These are phyloP conservation scores for Aegilops tauschii DNA, from an alignment of 176 grass and related monocot genomes.

Conservation along the genomic window DNA sequence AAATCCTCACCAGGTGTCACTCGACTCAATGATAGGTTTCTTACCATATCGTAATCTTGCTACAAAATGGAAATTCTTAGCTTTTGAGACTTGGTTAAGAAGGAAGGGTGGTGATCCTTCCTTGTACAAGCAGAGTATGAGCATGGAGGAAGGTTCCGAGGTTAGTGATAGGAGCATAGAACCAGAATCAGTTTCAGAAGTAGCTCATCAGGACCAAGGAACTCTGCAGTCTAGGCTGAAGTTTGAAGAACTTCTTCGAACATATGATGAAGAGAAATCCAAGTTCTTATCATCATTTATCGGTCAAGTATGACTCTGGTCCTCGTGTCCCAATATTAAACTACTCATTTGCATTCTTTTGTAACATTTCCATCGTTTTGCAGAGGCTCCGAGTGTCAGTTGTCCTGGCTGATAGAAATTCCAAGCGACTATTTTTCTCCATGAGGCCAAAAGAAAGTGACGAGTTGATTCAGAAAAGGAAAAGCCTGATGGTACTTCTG, in stretches of 20 bases:
- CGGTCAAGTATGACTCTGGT: slow-evolving; percentile 71
- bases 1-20: slow-evolving; percentile 69
- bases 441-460: slow-evolving; percentile 73
- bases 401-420: slow-evolving; percentile 66
- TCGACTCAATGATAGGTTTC: slow-evolving; percentile 82
- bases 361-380: slow-evolving; percentile 29
- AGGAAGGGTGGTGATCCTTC: slow-evolving; percentile 76
- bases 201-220: slow-evolving; percentile 40
- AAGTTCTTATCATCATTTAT: slow-evolving; percentile 96
- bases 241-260: slow-evolving; percentile 69
- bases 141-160: slow-evolving; percentile 49
- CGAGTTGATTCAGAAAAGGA: slow-evolving; percentile 84
- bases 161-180: slow-evolving; percentile 37
- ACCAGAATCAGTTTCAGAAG: slow-evolving; percentile 45
- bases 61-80: slow-evolving; percentile 82
- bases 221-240: slow-evolving; percentile 51
- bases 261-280: slow-evolving; percentile 79
- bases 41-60: slow-evolving; percentile 87
- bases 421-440: slow-evolving; percentile 79
- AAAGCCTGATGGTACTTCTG: slow-evolving; percentile 82
- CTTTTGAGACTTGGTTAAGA: slow-evolving; percentile 92
- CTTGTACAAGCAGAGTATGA: slow-evolving; percentile 58
- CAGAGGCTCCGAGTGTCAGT: slow-evolving; percentile 81
- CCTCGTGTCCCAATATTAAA: slow-evolving; percentile 12
- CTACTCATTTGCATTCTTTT: neutral